Conservation (phyloP, 768 basidiomycete genomes). For the Basidioascus undulatus region DNA sequence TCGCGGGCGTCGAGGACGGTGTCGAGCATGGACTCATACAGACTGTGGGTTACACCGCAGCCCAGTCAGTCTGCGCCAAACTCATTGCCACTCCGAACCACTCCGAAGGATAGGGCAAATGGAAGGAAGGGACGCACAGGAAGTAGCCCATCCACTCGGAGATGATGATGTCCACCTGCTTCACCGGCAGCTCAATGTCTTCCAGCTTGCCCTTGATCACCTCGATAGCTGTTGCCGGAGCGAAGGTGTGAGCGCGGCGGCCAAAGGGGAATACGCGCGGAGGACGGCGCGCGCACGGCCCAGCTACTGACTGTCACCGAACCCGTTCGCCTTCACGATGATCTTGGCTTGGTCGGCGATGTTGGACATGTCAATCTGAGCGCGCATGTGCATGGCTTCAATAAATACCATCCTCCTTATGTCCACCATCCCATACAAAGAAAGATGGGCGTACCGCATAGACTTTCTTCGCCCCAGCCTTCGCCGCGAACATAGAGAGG, state of each 20-base stretch:
- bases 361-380: slow-evolving; percentile 97
- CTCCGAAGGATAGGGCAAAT: too few species aligned
- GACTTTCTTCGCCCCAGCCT: slow-evolving; percentile 68
- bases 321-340: slow-evolving; percentile 89
- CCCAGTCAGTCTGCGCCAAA: not conserved
- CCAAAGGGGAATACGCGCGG: not conserved
- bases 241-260: not conserved
- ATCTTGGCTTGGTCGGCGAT: slow-evolving; percentile 97
- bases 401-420: too few species aligned
- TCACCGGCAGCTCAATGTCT: slow-evolving; percentile 63
- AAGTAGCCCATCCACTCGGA: slow-evolving; percentile 99
- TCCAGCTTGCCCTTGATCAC: slow-evolving; percentile 97
- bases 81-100: not conserved
- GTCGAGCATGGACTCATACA: slow-evolving; percentile 99
- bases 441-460: slow-evolving; percentile 28
- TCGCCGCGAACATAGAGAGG: slow-evolving; percentile 56
- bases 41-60: slow-evolving; percentile 15
- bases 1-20: slow-evolving; percentile 90
- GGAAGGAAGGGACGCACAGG: slow-evolving; percentile 23
- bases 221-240: slow-evolving; percentile 51
- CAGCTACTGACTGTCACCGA: slow-evolving; percentile 55
- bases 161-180: slow-evolving; percentile 93
- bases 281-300: not conserved
- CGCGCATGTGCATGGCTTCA: too few species aligned
- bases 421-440: too few species aligned